Evolutionary conservation across 2,329 filamentous ascomycete genomes (phyloP), one percentile per base, ranked within the genome.

Genomic region (Ceratocystis cubensis): DNA sequence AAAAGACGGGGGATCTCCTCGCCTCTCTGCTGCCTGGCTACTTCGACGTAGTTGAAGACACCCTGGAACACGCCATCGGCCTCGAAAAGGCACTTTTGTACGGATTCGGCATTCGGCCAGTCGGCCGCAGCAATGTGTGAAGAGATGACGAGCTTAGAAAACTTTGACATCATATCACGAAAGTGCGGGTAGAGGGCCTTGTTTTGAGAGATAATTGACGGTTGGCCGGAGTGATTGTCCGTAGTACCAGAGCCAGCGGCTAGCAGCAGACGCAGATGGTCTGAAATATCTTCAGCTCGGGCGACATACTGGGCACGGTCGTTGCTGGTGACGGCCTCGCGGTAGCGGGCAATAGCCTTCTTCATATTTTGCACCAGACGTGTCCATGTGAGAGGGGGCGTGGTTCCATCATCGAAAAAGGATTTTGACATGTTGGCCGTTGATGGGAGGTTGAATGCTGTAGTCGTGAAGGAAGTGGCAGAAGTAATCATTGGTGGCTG

Each of bases 151-250:
- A 99, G 81, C 75, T 99, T 99, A n/a, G 94, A 97, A 75, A 99
- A 99, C 72, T 96, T 92, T 57, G 94, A 97, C 94, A 99, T 99
- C 87, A 97, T 97, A 74, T 97, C 94, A 65, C 94, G 83, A 77
- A 99, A 99, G 76, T 97, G 92, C 28, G 94, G 94, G 73, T 97
- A 97, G 17, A 99, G 80, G 0, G 91, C 89, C 75, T 97, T 97
- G 79, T 99, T 99, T 4, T 91, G 95, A 5, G 92, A 96, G 68
- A 99, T 99, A 72, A 99, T 96, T n/a, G 94, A 97, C 3, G 94
- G 94, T 71, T 97, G 96, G 53, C 94, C 94, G 22, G 94, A 97
- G 75, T 99, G 94, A 73, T 99, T 99, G 76, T 99, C 94, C 0
- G 94, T 99, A 1, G 94, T 99, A 66, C 93, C 91, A 44, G 94